Conservation (phyloP, 164 flowering plant genomes). For the Tinospora cordifolia region DNA sequence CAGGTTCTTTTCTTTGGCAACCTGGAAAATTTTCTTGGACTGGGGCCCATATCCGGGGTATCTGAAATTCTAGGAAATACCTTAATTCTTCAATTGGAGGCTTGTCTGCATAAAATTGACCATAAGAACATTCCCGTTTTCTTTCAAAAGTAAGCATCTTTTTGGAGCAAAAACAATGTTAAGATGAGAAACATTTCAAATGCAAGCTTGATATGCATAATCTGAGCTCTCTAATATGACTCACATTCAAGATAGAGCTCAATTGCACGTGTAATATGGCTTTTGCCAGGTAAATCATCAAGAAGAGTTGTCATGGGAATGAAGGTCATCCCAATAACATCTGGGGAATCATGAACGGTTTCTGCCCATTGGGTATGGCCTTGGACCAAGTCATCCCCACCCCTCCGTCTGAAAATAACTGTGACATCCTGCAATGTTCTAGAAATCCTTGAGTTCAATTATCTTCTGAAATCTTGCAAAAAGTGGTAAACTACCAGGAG, state of each 20-base stretch:
- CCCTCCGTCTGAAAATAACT: slow-evolving; percentile 73
- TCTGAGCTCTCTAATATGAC: slow-evolving; percentile 7
- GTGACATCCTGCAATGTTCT: slow-evolving; percentile 59
- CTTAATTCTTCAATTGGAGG: slow-evolving; percentile 79
- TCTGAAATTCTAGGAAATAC: slow-evolving; percentile 77
- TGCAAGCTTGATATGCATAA: neutral
- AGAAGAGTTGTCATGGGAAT: slow-evolving; percentile 52
- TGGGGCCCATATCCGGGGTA: slow-evolving; percentile 78
- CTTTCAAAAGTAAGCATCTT: neutral
- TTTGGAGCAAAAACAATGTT: neutral
- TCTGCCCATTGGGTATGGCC: slow-evolving; percentile 55
- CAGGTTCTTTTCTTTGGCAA: slow-evolving; percentile 69
- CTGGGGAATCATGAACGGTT: slow-evolving; percentile 62
- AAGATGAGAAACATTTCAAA: slow-evolving; percentile 3
- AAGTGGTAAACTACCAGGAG: slow-evolving; percentile 6
- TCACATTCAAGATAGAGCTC: slow-evolving; percentile 67
- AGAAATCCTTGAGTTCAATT: slow-evolving; percentile 6
- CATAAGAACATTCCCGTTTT: slow-evolving; percentile 1
- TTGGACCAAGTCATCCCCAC: slow-evolving; percentile 79
- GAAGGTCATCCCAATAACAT: slow-evolving; percentile 74
- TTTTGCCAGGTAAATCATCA: slow-evolving; percentile 53
- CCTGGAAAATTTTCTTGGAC: slow-evolving; percentile 46
- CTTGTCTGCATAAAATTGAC: slow-evolving; percentile 46
- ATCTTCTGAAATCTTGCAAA: slow-evolving; percentile 2
- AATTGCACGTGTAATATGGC: slow-evolving; percentile 57